Evolutionary conservation across 106 monocot genomes (phyloP), one percentile per base, ranked within the genome.

Genomic region (Allium cepa): DNA sequence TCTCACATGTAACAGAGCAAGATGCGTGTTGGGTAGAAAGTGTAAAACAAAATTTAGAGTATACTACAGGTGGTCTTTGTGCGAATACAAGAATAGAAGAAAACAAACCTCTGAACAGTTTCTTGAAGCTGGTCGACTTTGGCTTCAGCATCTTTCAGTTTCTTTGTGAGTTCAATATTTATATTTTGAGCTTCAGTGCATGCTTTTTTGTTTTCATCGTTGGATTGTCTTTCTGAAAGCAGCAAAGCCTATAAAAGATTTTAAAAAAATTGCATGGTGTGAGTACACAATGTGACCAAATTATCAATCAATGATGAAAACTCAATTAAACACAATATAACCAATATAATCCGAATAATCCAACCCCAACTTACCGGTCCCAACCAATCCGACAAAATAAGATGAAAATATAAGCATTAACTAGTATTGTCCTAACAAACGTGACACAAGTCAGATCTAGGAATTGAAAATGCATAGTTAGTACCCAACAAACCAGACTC

Each of bases 121-220:
- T 95, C 96, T 76, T 96, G 96, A 77, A 92, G 76, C 62, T 88
- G 88, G 71, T 92, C 88, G 62, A 71, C 65, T 82, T 83, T 96
- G 75, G 61, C 76, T 55, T 86, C 88, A 56, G 88, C 49, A 65
- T 86, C 82, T 69, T 80, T 84, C 68, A 92, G 81, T 64, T 85
- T 91, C 72, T 92, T 88, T 57, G 82, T 63, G 49, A 96, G 68
- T 72, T 84, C 82, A 68, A 53, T 49, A 71, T 84, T 86, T 82
- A 72, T 88, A 69, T 60, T 78, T 59, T 82, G 71, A 66, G 72
- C 68, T 82, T 92, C 91, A 73, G 69, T 51, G 70, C 70, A 71
- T 46, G 74, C 81, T 76, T 77, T 81, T 51, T 72, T 86, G 53
- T 77, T 76, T 28, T 71, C 76, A 77, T 82, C 83, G 56, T 71